Evolutionary conservation across 306 rosid genomes (phyloP).

Genomic region (Datisca glomerata): DNA sequence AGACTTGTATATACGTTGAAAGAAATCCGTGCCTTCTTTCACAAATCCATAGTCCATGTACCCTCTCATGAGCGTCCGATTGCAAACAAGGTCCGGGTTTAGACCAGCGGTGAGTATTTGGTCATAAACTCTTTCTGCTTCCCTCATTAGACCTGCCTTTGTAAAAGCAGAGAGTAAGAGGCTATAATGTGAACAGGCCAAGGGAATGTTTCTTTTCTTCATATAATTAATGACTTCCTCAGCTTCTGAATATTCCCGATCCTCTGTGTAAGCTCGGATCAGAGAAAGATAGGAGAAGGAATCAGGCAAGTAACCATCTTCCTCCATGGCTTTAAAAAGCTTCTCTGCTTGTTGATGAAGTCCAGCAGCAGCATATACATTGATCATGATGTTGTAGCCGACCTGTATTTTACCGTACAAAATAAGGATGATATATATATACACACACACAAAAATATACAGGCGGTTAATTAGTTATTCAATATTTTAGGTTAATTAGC

Average conservation of each 20-base stretch:
- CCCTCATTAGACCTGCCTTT: conserved; percentile 47
- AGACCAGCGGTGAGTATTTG: conserved; percentile 37
- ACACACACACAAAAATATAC: background rate
- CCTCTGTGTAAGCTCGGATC: conserved; percentile 52
- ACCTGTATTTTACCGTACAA: conserved; percentile 44
- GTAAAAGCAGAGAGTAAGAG: conserved; percentile 44
- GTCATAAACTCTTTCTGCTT: conserved; percentile 62
- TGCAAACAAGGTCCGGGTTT: conserved; percentile 50
- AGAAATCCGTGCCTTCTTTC: conserved; percentile 53
- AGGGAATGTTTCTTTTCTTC: conserved; percentile 42
- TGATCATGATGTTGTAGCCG: conserved; percentile 79
- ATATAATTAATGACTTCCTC: conserved; percentile 51
- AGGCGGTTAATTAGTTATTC: too few species aligned
- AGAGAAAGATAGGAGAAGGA: conserved; percentile 64
- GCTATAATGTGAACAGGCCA: conserved; percentile 67
- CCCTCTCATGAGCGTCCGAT: conserved; percentile 58
- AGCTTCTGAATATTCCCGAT: conserved; percentile 46
- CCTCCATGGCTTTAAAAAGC: conserved; percentile 54
- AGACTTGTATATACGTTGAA: conserved; percentile 34
- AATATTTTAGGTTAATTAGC: too few species aligned
- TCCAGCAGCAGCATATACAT: conserved; percentile 70
- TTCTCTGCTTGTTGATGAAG: conserved; percentile 46
- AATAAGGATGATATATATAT: conserved; percentile 4
- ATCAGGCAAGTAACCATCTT: conserved; percentile 50
- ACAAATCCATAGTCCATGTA: conserved; percentile 51